Base-by-base conservation (phyloP, 305 asterid genomes). In the Rubia tinctorum region DNA sequence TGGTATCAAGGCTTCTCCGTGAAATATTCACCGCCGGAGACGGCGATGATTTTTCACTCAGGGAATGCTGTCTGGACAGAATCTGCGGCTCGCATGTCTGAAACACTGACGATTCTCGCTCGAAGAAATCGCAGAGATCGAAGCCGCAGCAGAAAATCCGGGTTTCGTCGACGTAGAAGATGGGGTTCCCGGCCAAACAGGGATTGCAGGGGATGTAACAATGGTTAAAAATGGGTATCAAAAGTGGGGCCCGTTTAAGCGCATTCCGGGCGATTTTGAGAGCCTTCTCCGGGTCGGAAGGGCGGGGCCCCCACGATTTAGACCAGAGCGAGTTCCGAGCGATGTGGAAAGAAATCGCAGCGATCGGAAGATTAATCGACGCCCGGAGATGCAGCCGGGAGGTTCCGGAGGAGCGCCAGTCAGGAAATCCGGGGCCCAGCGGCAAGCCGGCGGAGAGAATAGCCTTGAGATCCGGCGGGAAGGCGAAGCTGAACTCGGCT, bases 141-240 rank as follows among this genome's bases (percentile, higher is more conserved):
- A 87, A 86, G 0, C 98, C 99, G 81, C 99, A 95, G 58, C 97
- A 95, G 83, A 89, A 95, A 63, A 95, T 84, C 78, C 83, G 79
- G 53, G 82, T 84, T n/a, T 95, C 99, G 72, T 94, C 99, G 45
- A 92, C 91, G 88, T 86, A 94, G 77, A 94, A 94, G 43, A 92
- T 81, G 5, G 98, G 99, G 78, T 95, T 95, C 6, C 98, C 98
- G 15, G 99, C 98, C 30, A 93, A 85, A 65, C 87, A 82, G 7
- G 98, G 98, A 47, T 81, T 85, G 64, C 97, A 91, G 3, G 99
- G 99, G 61, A 95, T 86, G 71, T 95, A 95, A 73, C 98, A 95
- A 77, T 83, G 96, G 87, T 89, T 88, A 81, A 95, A 92, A 75
- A 95, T 76, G 51, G 99, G 99, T 5, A 95, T 84, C 60, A 95